Percentiles rank a stretch among this genome's conserved stretches.
phyloP scores from a whole-genome alignment of 2,329 filamentous ascomycete genomes.

The Magnaporthales sp. region DNA sequence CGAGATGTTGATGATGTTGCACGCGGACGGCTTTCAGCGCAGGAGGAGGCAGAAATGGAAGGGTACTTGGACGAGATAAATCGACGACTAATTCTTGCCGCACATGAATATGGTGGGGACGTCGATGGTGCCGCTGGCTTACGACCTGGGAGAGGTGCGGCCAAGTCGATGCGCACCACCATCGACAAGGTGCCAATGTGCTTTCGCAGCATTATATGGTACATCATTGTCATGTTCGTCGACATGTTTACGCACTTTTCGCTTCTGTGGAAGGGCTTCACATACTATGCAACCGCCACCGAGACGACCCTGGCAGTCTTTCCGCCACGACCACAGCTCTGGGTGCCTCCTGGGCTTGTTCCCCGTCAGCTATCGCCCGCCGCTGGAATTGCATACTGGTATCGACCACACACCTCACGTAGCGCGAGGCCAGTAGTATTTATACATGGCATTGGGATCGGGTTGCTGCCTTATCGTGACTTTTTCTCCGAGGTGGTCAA shows the following conservation, averaged over 20 bases:
- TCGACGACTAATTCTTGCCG: background rate
- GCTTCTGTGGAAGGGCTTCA: conserved; percentile 40
- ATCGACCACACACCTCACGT: conserved; percentile 51
- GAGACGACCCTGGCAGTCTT: conserved; percentile 36
- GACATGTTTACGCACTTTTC: conserved; percentile 40
- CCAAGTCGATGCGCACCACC: conserved; percentile 52
- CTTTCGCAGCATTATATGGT: conserved; percentile 58
- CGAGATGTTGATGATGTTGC: conserved; percentile 13
- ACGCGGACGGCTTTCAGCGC: conserved; percentile 17
- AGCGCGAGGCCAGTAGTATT: conserved; percentile 49
- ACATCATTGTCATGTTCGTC: conserved; percentile 44
- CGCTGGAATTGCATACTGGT: conserved; percentile 52
- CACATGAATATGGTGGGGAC: background rate
- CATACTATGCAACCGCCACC: conserved; percentile 36
- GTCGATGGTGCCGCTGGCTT: conserved; percentile 21
- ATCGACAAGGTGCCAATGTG: conserved; percentile 53
- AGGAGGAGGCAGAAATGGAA: conserved; percentile 31
- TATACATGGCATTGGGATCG: conserved; percentile 63
- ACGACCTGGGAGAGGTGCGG: conserved; percentile 43
- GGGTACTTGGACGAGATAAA: conserved; percentile 39
- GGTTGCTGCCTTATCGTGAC: conserved; percentile 51
- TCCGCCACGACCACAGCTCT: conserved; percentile 45
- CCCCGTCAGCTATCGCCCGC: conserved; percentile 31
- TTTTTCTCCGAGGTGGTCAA: conserved; percentile 43
- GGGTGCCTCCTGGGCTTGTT: conserved; percentile 10